A percentile compares a stretch with the other conserved stretches of the same genome.
Evolutionary conservation across 345 rosid genomes (phyloP).

Genomic region (Euclidium syriacum): DNA sequence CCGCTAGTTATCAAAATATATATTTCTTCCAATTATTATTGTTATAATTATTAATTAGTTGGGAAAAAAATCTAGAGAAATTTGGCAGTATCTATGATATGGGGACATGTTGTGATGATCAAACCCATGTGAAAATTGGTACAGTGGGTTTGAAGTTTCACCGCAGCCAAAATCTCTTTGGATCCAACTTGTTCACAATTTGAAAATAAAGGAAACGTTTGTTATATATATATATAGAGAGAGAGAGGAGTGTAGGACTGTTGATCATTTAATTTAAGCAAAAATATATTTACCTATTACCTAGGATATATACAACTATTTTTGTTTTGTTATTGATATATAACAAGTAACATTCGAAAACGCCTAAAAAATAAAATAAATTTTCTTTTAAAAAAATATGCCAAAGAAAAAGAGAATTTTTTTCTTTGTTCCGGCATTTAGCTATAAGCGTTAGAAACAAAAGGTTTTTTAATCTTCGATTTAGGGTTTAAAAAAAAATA

Average conservation of each 20-base stretch:
- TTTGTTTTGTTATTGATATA: too few species aligned
- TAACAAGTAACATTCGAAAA: too few species aligned
- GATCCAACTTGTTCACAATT: conserved; percentile 28
- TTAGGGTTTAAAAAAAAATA: too few species aligned
- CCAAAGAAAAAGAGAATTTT: too few species aligned
- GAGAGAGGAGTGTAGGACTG: neutral
- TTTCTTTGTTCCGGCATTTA: too few species aligned
- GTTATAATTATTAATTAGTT: conserved; percentile 27
- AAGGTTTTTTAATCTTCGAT: too few species aligned
- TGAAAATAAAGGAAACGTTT: neutral
- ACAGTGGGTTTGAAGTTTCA: conserved; percentile 29
- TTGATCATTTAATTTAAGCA: too few species aligned
- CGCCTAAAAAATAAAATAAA: too few species aligned
- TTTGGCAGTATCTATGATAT: conserved; percentile 34
- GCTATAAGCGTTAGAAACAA: too few species aligned
- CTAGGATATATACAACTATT: too few species aligned
- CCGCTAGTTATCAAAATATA: conserved; percentile 30
- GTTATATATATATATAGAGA: neutral
- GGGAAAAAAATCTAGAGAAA: conserved; percentile 29
- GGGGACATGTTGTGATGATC: conserved; percentile 34
- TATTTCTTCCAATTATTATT: conserved; percentile 10
- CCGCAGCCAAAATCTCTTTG: conserved; percentile 30
- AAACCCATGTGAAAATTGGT: conserved; percentile 42
- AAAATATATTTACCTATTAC: too few species aligned
- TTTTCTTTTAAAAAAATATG: too few species aligned